phyloP scores from a whole-genome alignment of 2,329 filamentous ascomycete species.

The Trichoderma oligosporum region DNA sequence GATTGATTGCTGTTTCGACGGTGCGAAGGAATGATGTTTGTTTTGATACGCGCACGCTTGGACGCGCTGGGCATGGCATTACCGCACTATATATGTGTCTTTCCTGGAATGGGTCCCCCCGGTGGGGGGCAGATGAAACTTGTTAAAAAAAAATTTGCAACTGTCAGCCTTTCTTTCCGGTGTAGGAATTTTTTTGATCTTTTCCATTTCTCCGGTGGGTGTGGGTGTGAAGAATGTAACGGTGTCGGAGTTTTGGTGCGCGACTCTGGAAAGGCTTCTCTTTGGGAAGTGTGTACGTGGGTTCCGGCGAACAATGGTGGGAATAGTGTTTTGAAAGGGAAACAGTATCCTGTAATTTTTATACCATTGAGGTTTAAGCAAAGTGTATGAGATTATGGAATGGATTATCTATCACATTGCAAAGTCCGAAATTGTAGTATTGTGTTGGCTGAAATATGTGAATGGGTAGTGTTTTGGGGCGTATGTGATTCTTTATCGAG shows the following conservation, averaged over 20 bases:
- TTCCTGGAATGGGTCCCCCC: conserved; percentile 15
- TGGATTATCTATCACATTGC: neutral
- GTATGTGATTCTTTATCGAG: no score
- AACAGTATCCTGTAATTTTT: conserved; percentile 9
- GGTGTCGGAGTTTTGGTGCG: neutral
- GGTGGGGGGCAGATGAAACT: conserved; percentile 6
- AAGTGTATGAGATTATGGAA: no score
- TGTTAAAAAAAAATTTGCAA: no score
- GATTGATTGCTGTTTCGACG: conserved; percentile 21
- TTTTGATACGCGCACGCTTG: conserved; percentile 22
- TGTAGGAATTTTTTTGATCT: neutral
- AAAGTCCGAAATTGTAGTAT: no score
- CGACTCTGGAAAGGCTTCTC: neutral
- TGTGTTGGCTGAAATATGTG: no score
- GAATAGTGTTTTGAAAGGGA: neutral
- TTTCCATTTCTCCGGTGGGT: neutral
- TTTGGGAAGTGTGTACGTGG: neutral
- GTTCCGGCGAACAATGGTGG: neutral
- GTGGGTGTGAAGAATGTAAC: neutral
- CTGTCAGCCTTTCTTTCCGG: neutral
- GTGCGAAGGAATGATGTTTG: conserved; percentile 24
- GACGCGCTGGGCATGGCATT: conserved; percentile 24
- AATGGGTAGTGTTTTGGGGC: no score
- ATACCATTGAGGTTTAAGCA: neutral
- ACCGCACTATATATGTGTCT: conserved; percentile 18